phyloP scores from a whole-genome alignment of 1,139 yeast species.

The Yamadazyma atmosphaerica region DNA sequence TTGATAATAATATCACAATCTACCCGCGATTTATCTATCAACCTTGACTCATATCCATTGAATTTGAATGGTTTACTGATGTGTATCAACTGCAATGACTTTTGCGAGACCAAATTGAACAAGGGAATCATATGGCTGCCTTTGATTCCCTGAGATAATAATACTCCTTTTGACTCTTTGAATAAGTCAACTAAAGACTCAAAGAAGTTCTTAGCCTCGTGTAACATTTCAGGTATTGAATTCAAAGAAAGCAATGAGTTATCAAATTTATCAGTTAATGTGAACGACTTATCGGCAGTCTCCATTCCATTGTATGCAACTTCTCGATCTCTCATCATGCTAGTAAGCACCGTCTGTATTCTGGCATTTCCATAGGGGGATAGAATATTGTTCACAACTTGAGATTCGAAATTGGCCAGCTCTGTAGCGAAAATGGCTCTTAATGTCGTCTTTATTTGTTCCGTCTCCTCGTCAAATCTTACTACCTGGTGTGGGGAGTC shows the following conservation, averaged over 20 bases:
- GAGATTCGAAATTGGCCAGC: conserved; percentile 45
- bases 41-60: conserved; percentile 61
- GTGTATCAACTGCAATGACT: conserved; percentile 43
- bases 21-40: conserved; percentile 58
- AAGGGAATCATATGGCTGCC: conserved; percentile 60
- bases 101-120: conserved; percentile 43
- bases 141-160: conserved; percentile 58
- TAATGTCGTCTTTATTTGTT: conserved; percentile 24
- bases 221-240: conserved; percentile 39
- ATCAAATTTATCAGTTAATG: conserved; percentile 58
- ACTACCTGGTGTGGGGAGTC: conserved; percentile 16
- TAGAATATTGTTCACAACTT: conserved; percentile 44
- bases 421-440: conserved; percentile 67
- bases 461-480: conserved; percentile 9
- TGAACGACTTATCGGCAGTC: conserved; percentile 49
- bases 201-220: conserved; percentile 46
- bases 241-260: conserved; percentile 40
- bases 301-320: conserved; percentile 50
- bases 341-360: conserved; percentile 51
- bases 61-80: conserved; percentile 53
- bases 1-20: conserved; percentile 60
- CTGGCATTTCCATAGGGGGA: conserved; percentile 38
- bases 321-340: conserved; percentile 54
- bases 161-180: conserved; percentile 48
- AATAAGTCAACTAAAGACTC: conserved; percentile 37